These are phyloP conservation scores for Camelina laxa DNA, from an alignment of 345 rosid species.

Conservation along the genomic window DNA sequence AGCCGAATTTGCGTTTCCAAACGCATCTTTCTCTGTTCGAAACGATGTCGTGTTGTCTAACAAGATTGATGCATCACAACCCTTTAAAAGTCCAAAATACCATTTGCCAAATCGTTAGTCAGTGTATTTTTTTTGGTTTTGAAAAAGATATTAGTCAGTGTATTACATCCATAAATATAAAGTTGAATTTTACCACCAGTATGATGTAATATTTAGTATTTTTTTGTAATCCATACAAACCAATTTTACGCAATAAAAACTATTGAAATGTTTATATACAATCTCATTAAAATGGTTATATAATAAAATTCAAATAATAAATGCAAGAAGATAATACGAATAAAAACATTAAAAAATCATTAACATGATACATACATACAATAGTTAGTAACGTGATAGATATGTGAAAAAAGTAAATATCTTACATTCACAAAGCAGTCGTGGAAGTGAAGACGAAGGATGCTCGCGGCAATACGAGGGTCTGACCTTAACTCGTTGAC, in stretches of 20 bases:
- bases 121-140: not conserved
- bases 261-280: not conserved
- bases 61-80: constrained; percentile 72
- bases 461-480: constrained; percentile 61
- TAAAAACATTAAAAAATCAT: not conserved
- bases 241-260: not conserved
- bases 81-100: constrained; percentile 38
- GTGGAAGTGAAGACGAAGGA: constrained; percentile 69
- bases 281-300: not conserved
- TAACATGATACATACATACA: not conserved
- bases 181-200: not conserved
- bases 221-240: not conserved
- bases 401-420: not conserved
- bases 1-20: constrained; percentile 49
- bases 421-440: constrained; percentile 68
- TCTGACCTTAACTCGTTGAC: constrained; percentile 47
- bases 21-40: constrained; percentile 58
- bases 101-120: constrained; percentile 1
- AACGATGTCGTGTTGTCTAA: constrained; percentile 56
- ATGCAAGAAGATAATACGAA: not conserved
- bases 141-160: constrained; percentile 4
- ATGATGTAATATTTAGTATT: not conserved
- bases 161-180: not conserved
- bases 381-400: not conserved
- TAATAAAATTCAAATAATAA: not conserved